phyloP scores from a whole-genome alignment of 2,329 filamentous ascomycete species.

The Pseudocercospora pini-densiflorae region DNA sequence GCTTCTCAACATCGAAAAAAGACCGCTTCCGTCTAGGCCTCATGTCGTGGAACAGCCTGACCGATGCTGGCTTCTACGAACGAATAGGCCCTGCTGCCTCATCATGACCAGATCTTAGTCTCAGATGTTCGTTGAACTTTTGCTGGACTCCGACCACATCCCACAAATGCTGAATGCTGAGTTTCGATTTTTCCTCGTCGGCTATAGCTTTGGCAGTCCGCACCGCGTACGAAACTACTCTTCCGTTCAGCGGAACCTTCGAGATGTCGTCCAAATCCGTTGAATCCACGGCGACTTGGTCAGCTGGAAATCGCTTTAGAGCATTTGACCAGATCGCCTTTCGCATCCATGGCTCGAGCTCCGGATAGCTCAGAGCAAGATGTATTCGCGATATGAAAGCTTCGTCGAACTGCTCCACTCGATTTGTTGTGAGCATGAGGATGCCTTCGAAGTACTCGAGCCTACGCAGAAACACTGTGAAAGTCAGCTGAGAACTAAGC shows the following conservation, averaged over 20 bases:
- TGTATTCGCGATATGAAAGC: constrained; percentile 86
- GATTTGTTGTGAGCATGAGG: constrained; percentile 83
- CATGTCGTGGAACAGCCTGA: background rate
- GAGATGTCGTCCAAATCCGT: constrained; percentile 51
- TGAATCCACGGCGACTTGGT: constrained; percentile 1
- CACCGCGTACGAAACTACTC: constrained; percentile 85
- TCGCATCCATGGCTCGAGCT: constrained; percentile 68
- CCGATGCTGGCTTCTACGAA: background rate
- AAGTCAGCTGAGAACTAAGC: background rate
- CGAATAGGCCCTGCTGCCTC: background rate
- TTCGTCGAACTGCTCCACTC: constrained; percentile 82
- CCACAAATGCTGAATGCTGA: constrained; percentile 5
- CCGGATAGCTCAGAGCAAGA: constrained; percentile 77
- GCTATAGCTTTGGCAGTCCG: constrained; percentile 82
- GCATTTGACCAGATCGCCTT: constrained; percentile 69
- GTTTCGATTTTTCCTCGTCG: constrained; percentile 12
- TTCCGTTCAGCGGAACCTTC: constrained; percentile 69
- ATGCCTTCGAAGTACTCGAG: constrained; percentile 66
- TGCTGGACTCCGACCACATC: constrained; percentile 14
- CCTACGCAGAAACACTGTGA: background rate
- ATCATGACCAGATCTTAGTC: background rate
- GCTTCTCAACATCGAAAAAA: background rate
- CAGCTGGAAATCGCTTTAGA: constrained; percentile 30
- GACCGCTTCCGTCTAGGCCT: background rate
- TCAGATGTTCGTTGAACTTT: constrained; percentile 13